A percentile compares a stretch with the other conserved stretches of the same genome.
Evolutionary conservation across 352 stramenopile species (phyloP).

Genomic region (Globisporangium cederbergense): DNA sequence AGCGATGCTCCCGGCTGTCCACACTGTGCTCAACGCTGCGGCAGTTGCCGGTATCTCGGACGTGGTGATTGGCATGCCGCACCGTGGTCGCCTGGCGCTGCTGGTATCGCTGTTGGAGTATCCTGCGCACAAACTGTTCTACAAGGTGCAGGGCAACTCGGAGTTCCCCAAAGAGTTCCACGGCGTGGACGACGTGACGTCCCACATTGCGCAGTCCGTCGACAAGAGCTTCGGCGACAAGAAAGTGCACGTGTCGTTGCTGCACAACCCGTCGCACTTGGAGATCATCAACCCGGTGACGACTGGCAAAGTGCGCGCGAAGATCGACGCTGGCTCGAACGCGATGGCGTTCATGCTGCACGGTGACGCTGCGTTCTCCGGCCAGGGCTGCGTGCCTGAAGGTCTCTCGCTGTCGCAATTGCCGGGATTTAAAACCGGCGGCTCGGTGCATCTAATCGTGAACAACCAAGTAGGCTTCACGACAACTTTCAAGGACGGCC

Average conservation of each 20-base stretch:
- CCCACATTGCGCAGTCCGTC: constrained; percentile 76
- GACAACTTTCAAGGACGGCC: constrained; percentile 74
- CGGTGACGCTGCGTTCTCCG: constrained; percentile 83
- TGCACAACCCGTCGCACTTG: constrained; percentile 86
- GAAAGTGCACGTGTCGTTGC: constrained; percentile 73
- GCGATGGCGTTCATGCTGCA: constrained; percentile 86
- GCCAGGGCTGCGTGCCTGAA: constrained; percentile 82
- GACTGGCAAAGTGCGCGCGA: constrained; percentile 80
- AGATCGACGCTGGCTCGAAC: constrained; percentile 58
- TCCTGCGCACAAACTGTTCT: constrained; percentile 77
- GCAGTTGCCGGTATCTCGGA: constrained; percentile 47
- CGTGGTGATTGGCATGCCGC: constrained; percentile 86
- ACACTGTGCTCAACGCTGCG: constrained; percentile 63
- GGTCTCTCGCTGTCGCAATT: constrained; percentile 72
- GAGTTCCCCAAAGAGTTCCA: constrained; percentile 62
- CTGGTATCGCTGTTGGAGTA: constrained; percentile 78
- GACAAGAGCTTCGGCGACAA: constrained; percentile 62
- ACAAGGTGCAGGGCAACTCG: constrained; percentile 73
- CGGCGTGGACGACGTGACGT: constrained; percentile 83
- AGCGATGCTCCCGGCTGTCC: constrained; percentile 71
- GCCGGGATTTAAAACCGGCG: constrained; percentile 68
- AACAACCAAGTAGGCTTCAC: constrained; percentile 92
- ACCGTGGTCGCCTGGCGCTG: constrained; percentile 76
- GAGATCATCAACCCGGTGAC: constrained; percentile 88
- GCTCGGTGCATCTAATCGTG: constrained; percentile 83